These are phyloP conservation scores for Pilasporangium apinafurcum DNA, from an alignment of 352 stramenopile genomes.

Conservation along the genomic window DNA sequence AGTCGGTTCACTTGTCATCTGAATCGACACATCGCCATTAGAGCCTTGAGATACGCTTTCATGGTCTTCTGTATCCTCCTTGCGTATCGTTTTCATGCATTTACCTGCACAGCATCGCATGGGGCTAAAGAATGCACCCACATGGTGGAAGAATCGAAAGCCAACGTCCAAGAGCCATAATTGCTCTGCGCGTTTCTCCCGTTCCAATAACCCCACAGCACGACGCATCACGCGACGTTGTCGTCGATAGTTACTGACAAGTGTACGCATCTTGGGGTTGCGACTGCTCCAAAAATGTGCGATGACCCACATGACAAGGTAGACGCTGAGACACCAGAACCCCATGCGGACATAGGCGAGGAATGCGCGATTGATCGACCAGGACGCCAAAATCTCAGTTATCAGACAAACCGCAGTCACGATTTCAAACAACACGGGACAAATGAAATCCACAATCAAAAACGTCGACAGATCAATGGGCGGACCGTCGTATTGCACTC, in stretches of 20 bases:
- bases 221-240: slow-evolving; percentile 43
- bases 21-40: slow-evolving; percentile 20
- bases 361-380: slow-evolving; percentile 58
- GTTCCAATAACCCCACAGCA: slow-evolving; percentile 38
- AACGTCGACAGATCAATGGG: slow-evolving; percentile 71
- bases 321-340: slow-evolving; percentile 51
- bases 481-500: slow-evolving; percentile 46
- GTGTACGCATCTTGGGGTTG: slow-evolving; percentile 66
- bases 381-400: slow-evolving; percentile 39
- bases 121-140: slow-evolving; percentile 38
- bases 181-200: slow-evolving; percentile 56
- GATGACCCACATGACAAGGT: slow-evolving; percentile 64
- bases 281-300: slow-evolving; percentile 77
- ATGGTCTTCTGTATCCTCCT: slow-evolving; percentile 1
- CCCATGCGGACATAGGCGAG: slow-evolving; percentile 64
- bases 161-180: slow-evolving; percentile 72
- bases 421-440: slow-evolving; percentile 64
- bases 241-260: slow-evolving; percentile 75
- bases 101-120: slow-evolving; percentile 15
- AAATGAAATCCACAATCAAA: slow-evolving; percentile 68
- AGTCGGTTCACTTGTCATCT: slow-evolving; percentile 8
- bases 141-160: slow-evolving; percentile 65
- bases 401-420: slow-evolving; percentile 42
- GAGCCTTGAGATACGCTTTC: slow-evolving; percentile 4
- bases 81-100: slow-evolving; percentile 8